A percentile compares a stretch with the other conserved stretches of the same genome.
Conservation (phyloP, 306 rosid species). For the Cucurbita argyrosperma region DNA sequence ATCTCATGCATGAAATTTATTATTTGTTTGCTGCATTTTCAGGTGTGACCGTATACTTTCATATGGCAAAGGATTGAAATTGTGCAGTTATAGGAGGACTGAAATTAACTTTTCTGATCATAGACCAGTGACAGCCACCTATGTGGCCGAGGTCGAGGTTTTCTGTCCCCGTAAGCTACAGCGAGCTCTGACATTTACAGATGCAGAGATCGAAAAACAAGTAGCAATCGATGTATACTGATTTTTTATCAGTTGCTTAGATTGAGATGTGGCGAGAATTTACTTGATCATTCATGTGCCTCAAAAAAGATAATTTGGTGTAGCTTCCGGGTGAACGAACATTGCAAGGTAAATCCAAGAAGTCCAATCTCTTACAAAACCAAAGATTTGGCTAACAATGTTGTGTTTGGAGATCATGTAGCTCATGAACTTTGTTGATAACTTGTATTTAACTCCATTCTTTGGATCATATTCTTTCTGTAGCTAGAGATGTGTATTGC, state of each 20-base stretch:
- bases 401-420: not conserved
- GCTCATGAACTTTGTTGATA: not conserved
- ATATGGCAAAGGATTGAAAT: slow-evolving; percentile 62
- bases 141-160: slow-evolving; percentile 73
- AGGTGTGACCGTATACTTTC: slow-evolving; percentile 98
- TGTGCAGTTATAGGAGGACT: slow-evolving; percentile 46
- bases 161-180: slow-evolving; percentile 69
- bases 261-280: slow-evolving; percentile 24
- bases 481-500: not conserved
- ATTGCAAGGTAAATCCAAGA: not conserved
- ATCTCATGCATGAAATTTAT: not conserved
- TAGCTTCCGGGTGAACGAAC: not conserved
- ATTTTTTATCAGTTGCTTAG: slow-evolving; percentile 21
- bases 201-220: slow-evolving; percentile 71
- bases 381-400: not conserved
- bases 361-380: not conserved
- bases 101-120: slow-evolving; percentile 78
- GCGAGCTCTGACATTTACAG: slow-evolving; percentile 61
- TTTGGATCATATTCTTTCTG: not conserved
- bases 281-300: not conserved
- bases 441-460: slow-evolving; percentile 2
- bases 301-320: not conserved
- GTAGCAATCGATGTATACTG: slow-evolving; percentile 13
- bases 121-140: slow-evolving; percentile 83
- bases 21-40: slow-evolving; percentile 13